Evolutionary conservation across 768 basidiomycete genomes (phyloP).

Genomic region (Termitomyces sp.): DNA sequence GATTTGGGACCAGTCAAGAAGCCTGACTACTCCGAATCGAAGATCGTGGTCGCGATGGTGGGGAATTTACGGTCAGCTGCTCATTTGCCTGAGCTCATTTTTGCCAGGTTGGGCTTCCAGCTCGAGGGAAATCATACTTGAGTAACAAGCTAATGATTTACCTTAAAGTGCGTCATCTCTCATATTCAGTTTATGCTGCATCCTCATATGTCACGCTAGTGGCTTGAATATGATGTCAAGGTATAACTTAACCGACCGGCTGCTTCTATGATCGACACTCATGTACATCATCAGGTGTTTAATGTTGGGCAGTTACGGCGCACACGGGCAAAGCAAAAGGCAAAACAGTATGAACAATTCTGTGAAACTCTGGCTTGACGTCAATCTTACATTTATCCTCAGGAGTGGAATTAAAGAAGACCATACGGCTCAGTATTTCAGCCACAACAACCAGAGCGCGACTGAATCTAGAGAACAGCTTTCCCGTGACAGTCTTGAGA

Average conservation of each 20-base stretch:
- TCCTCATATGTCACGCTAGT: slow-evolving; percentile 44
- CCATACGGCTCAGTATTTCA: slow-evolving; percentile 89
- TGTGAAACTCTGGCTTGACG: background rate
- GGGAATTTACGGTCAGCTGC: slow-evolving; percentile 5
- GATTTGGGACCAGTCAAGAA: slow-evolving; percentile 63
- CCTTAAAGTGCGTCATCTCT: slow-evolving; percentile 58
- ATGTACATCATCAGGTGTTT: slow-evolving; percentile 64
- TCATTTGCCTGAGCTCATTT: background rate
- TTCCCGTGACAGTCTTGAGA: slow-evolving; percentile 89
- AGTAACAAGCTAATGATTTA: slow-evolving; percentile 98
- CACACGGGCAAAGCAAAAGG: slow-evolving; percentile 75
- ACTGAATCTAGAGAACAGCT: slow-evolving; percentile 74
- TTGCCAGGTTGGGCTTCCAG: slow-evolving; percentile 88
- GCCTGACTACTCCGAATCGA: slow-evolving; percentile 97
- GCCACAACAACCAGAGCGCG: slow-evolving; percentile 76
- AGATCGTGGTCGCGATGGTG: slow-evolving; percentile 98
- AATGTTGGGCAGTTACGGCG: slow-evolving; percentile 95
- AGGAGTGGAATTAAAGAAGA: slow-evolving; percentile 86
- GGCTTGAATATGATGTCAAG: slow-evolving; percentile 98
- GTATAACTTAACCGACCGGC: slow-evolving; percentile 28
- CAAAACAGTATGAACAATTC: slow-evolving; percentile 51
- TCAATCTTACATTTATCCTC: slow-evolving; percentile 2
- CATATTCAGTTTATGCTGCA: background rate
- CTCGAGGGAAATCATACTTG: slow-evolving; percentile 95
- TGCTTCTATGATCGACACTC: background rate